Evolutionary conservation across 2,329 filamentous ascomycete species (phyloP).

Genomic region (Fusarium tjaetaba): DNA sequence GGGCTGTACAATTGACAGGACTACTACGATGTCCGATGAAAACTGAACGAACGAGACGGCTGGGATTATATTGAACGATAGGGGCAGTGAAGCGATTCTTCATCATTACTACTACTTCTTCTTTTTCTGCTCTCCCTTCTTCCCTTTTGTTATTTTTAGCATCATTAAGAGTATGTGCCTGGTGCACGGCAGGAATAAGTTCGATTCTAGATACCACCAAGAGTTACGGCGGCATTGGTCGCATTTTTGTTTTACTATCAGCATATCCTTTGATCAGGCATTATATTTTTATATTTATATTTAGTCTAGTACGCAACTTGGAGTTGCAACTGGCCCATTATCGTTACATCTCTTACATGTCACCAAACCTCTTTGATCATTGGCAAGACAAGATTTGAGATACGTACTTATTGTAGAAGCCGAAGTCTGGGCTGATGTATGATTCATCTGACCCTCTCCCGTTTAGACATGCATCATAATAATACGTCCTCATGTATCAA

Average conservation of each 20-base stretch:
- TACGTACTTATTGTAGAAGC: not conserved
- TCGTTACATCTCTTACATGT: not conserved
- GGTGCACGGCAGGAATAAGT: constrained; percentile 20
- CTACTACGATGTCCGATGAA: not conserved
- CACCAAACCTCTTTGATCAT: not conserved
- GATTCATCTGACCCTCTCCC: not conserved
- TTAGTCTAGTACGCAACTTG: not conserved
- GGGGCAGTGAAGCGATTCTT: constrained; percentile 5
- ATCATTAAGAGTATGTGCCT: constrained; percentile 32
- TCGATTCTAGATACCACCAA: constrained; percentile 38
- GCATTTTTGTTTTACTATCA: constrained; percentile 19
- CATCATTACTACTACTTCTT: not conserved
- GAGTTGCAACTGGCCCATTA: not conserved
- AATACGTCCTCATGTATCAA: not conserved
- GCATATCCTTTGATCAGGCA: constrained; percentile 10
- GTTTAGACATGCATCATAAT: not conserved
- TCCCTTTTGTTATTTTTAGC: constrained; percentile 13
- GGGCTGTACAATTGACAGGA: not conserved
- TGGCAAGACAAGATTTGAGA: not conserved
- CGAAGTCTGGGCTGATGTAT: not conserved
- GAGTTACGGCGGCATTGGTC: constrained; percentile 25
- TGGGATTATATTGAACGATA: constrained; percentile 13
- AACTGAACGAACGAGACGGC: constrained; percentile 14
- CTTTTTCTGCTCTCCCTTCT: constrained; percentile 8
- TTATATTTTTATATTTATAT: not conserved